These are phyloP conservation scores for Nidularia pulvinata DNA, from an alignment of 768 basidiomycete species.

Conservation along the genomic window DNA sequence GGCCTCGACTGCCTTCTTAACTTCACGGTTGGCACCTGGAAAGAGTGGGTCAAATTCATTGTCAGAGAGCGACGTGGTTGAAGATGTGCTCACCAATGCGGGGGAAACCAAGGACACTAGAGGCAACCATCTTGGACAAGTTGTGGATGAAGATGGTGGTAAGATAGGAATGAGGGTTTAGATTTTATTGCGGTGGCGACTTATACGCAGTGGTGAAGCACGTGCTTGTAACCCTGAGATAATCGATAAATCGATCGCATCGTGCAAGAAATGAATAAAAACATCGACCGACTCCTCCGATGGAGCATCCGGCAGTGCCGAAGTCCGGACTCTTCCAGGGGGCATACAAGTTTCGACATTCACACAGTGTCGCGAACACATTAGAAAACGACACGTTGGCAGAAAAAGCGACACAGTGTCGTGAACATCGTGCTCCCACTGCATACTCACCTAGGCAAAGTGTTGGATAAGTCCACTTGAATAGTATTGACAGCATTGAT, in stretches of 20 bases:
- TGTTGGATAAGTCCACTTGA: too few relatives aligned
- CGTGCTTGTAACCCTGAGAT: conserved; percentile 27
- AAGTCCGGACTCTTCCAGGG: too few relatives aligned
- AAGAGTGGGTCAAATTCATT: neutral
- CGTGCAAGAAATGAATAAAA: neutral
- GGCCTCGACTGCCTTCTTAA: conserved; percentile 97
- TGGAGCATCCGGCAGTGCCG: neutral
- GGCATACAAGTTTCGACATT: too few relatives aligned
- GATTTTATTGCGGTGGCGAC: too few relatives aligned
- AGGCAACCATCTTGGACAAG: conserved; percentile 61
- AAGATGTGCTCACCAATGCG: conserved; percentile 67
- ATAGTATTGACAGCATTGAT: too few relatives aligned
- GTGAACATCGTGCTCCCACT: too few relatives aligned
- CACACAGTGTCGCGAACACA: too few relatives aligned
- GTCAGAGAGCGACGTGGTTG: neutral
- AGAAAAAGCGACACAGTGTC: too few relatives aligned
- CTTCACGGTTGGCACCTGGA: conserved; percentile 89
- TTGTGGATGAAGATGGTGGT: conserved; percentile 11
- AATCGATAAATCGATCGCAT: conserved; percentile 30
- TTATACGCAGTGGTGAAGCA: conserved; percentile 12
- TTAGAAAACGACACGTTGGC: too few relatives aligned
- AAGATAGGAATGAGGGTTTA: conserved; percentile 14
- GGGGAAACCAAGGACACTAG: conserved; percentile 91
- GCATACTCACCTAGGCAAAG: too few relatives aligned
- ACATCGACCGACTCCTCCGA: neutral